Percentiles rank a stretch among this genome's conserved stretches.
Conservation (phyloP, 805 yeast genomes). For the Pichia manshurica region DNA sequence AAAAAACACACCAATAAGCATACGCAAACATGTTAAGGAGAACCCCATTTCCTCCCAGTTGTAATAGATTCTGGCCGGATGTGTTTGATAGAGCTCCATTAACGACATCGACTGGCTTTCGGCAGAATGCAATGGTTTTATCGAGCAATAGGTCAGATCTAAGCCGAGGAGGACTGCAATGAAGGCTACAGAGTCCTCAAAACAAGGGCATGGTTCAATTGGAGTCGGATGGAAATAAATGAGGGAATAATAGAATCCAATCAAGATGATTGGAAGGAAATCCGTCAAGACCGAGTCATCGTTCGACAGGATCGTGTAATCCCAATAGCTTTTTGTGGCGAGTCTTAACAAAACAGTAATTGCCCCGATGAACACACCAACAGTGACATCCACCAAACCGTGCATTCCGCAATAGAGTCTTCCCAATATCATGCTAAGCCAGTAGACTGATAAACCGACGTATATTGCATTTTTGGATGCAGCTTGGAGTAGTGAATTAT, state of each 20-base stretch:
- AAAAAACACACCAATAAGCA: constrained; percentile 52
- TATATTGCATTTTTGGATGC: not conserved
- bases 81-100: not conserved
- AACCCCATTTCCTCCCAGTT: constrained; percentile 35
- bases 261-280: constrained; percentile 33
- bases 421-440: constrained; percentile 64
- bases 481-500: not conserved
- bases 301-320: constrained; percentile 34
- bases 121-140: constrained; percentile 16
- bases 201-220: constrained; percentile 92
- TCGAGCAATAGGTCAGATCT: constrained; percentile 55
- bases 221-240: constrained; percentile 77
- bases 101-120: not conserved
- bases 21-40: constrained; percentile 38
- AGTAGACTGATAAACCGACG: constrained; percentile 40
- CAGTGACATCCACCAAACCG: constrained; percentile 70
- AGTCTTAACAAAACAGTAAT: constrained; percentile 44
- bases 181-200: constrained; percentile 91
- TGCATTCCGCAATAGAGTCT: constrained; percentile 97
- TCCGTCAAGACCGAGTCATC: constrained; percentile 11
- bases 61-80: not conserved
- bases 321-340: constrained; percentile 38
- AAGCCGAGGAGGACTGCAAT: constrained; percentile 81
- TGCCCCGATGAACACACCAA: constrained; percentile 64
- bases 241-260: constrained; percentile 40